A percentile compares a stretch with the other conserved stretches of the same genome.
Conservation (phyloP, 2,329 filamentous ascomycete genomes). For the Tolypocladium capitatum region DNA sequence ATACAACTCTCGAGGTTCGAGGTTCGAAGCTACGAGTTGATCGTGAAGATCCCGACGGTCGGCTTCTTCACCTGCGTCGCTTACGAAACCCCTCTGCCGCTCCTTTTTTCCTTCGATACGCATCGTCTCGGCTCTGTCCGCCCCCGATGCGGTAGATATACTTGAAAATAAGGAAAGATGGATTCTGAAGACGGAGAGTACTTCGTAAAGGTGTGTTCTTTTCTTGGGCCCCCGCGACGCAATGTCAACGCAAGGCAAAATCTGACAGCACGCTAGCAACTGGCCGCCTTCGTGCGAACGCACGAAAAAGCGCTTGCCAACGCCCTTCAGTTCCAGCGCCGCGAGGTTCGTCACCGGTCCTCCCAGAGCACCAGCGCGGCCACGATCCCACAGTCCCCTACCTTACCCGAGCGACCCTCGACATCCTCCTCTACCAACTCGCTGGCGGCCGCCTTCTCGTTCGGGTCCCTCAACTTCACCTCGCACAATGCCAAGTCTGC, state of each 20-base stretch:
- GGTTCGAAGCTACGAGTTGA: background rate
- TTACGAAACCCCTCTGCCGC: background rate
- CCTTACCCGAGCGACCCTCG: slow-evolving; percentile 47
- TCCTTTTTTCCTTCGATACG: background rate
- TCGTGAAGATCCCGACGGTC: background rate
- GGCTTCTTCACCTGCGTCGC: background rate
- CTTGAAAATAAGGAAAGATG: slow-evolving; percentile 39
- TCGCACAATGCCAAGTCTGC: slow-evolving; percentile 78
- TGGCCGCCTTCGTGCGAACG: slow-evolving; percentile 89
- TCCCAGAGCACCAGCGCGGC: slow-evolving; percentile 52
- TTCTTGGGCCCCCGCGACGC: background rate
- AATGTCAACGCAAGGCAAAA: too few species aligned
- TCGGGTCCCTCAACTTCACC: slow-evolving; percentile 72
- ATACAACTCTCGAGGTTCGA: background rate
- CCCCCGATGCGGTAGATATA: slow-evolving; percentile 18
- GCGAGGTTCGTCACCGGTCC: slow-evolving; percentile 58
- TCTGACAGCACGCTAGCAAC: slow-evolving; percentile 49
- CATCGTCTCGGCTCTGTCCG: background rate
- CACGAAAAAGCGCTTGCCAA: slow-evolving; percentile 97
- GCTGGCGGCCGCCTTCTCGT: slow-evolving; percentile 73
- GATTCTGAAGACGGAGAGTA: slow-evolving; percentile 81
- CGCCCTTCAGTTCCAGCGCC: slow-evolving; percentile 67
- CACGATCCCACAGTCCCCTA: slow-evolving; percentile 39
- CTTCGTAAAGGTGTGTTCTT: slow-evolving; percentile 63
- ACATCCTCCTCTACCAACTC: slow-evolving; percentile 58